Base-by-base conservation (phyloP, 2,329 filamentous ascomycete genomes). In the Phialocephala sp. region DNA sequence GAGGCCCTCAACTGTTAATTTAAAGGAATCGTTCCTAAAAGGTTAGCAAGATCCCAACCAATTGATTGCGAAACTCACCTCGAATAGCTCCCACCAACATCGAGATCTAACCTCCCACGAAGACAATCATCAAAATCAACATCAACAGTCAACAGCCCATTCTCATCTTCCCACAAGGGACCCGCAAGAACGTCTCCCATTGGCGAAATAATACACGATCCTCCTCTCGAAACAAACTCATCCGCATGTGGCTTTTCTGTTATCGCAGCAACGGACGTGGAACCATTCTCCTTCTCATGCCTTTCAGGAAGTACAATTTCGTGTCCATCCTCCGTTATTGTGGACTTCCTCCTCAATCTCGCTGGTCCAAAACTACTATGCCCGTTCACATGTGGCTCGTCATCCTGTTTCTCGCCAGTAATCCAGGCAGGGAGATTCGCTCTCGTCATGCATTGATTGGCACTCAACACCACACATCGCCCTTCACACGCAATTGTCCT, bases 91-190 rank as follows among this genome's bases (percentile, higher is more conserved):
- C 94, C 94, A 1, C 88, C 92, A 43, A 92, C 88, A 80, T 97
- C 94, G 56, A 97, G 77, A 76, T 97, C 93, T 69, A 97, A 77
- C 60, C 92, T 82, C 0, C 93, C 94, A 11, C 92, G 84, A 70
- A 93, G 86, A 72, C 94, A 97, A 71, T 97, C 93, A 57, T 96
- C 91, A 73, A 97, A 90, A 74, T 97, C 93, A 3, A 94, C 89
- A 69, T 95, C 91, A 0, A 87, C 83, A 60, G 93, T 79, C 36
- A 97, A 77, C 0, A 87, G 85, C 4, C 87, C 83, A 63, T 89
- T 79, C 66, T 94, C 89, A 55, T 82, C 78, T 66, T 97, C 91
- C 93, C 93, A 97, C 65, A 95, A 81, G 0, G 94, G 94, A 0
- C 91, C 93, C 1, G 87, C 87, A 1, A 97, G 79, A 0, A 94